These are phyloP conservation scores for Aschersonia sp. DNA, from an alignment of 2,329 filamentous ascomycete species.

Conservation along the genomic window DNA sequence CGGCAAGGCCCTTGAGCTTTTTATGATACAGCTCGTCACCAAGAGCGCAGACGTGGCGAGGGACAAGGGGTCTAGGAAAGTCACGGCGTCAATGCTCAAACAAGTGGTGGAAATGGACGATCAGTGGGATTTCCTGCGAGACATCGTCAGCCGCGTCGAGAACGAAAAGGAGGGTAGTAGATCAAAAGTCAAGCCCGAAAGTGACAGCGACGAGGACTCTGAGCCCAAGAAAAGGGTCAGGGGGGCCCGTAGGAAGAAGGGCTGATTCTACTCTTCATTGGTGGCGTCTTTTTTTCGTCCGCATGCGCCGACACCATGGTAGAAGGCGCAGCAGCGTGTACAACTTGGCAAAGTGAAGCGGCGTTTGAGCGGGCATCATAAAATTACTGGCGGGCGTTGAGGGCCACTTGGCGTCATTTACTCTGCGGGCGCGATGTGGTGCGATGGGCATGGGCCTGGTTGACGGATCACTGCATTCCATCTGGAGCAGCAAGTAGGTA, in stretches of 20 bases:
- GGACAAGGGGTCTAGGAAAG: constrained; percentile 72
- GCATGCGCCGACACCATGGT: too few species aligned
- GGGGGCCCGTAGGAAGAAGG: constrained; percentile 35
- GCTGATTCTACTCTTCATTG: constrained; percentile 4
- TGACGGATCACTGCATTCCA: too few species aligned
- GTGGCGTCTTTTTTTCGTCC: too few species aligned
- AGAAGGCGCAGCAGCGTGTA: too few species aligned
- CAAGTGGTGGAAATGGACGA: constrained; percentile 77
- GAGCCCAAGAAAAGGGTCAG: constrained; percentile 33
- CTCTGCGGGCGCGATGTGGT: too few species aligned
- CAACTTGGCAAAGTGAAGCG: too few species aligned
- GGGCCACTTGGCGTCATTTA: too few species aligned
- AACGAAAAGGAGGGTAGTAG: constrained; percentile 33
- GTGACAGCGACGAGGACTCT: constrained; percentile 35
- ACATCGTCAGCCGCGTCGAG: constrained; percentile 78
- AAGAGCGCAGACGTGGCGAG: constrained; percentile 77
- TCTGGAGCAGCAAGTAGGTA: too few species aligned
- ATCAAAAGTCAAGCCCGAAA: constrained; percentile 33
- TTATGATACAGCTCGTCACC: constrained; percentile 89
- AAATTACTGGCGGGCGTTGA: too few species aligned
- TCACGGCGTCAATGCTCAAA: constrained; percentile 85
- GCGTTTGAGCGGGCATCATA: too few species aligned
- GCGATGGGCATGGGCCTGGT: too few species aligned
- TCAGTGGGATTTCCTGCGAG: constrained; percentile 84
- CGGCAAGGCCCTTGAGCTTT: constrained; percentile 88